Evolutionary conservation across 2,329 filamentous ascomycete species (phyloP).

Genomic region (Arthroderma uncinatum): DNA sequence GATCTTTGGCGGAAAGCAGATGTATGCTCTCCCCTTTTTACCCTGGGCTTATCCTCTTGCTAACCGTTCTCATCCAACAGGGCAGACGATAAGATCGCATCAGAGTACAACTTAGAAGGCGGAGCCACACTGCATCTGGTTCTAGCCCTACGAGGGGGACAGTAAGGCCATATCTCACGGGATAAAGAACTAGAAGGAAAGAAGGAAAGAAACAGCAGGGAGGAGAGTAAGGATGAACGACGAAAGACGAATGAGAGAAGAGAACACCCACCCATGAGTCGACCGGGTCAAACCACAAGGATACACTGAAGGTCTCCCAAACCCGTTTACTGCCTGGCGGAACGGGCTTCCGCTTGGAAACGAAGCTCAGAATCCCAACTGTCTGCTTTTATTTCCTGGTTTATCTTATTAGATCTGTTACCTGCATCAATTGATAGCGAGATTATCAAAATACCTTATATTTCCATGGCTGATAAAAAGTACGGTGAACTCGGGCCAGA

Average conservation of each 20-base stretch:
- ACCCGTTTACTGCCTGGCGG: neutral
- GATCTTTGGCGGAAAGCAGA: conserved; percentile 96
- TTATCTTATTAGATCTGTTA: conserved; percentile 2
- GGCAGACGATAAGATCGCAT: conserved; percentile 87
- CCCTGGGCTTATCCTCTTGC: neutral
- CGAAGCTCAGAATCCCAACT: neutral
- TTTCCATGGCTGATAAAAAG: no score
- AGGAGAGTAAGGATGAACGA: neutral
- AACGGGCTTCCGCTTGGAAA: neutral
- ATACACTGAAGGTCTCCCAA: neutral
- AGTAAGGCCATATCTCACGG: neutral
- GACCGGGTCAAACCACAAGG: neutral
- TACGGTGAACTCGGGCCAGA: neutral
- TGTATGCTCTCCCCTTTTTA: conserved; percentile 45
- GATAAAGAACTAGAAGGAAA: neutral
- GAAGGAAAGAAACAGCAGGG: neutral
- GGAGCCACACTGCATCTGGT: conserved; percentile 93
- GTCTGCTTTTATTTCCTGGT: neutral
- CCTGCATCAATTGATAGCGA: neutral
- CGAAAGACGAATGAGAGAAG: neutral
- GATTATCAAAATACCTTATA: neutral
- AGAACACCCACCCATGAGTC: neutral
- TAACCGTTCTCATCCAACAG: conserved; percentile 36
- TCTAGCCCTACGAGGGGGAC: conserved; percentile 77
- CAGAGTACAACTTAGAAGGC: conserved; percentile 80